These are phyloP conservation scores for Zymoseptoria pseudotritici DNA, from an alignment of 2,329 filamentous ascomycete genomes.

Conservation along the genomic window DNA sequence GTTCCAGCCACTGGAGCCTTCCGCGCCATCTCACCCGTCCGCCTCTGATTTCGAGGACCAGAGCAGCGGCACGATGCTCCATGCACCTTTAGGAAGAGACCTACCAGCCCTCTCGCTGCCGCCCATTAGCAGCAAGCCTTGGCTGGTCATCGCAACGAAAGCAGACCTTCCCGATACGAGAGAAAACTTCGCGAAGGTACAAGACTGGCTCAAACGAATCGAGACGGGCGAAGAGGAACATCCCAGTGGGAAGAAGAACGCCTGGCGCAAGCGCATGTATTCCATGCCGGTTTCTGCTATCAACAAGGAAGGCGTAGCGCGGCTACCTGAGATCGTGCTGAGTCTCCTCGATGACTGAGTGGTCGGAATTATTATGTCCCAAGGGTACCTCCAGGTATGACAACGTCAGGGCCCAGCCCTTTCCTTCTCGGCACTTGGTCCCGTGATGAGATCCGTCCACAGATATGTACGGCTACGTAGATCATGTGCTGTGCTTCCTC, in stretches of 20 bases:
- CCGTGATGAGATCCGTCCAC: not conserved
- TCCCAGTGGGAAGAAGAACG: slow-evolving; percentile 62
- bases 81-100: slow-evolving; percentile 16
- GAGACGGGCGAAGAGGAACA: slow-evolving; percentile 57
- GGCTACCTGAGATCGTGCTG: slow-evolving; percentile 65
- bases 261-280: slow-evolving; percentile 48
- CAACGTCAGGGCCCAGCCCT: not conserved
- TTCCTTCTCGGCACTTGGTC: not conserved
- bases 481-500: not conserved
- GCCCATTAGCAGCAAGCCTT: slow-evolving; percentile 88
- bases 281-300: slow-evolving; percentile 88
- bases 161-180: slow-evolving; percentile 74
- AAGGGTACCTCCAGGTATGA: not conserved
- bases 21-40: slow-evolving; percentile 26
- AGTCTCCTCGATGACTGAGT: slow-evolving; percentile 50
- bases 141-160: slow-evolving; percentile 94
- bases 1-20: slow-evolving; percentile 38
- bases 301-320: slow-evolving; percentile 71
- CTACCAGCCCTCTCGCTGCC: slow-evolving; percentile 48
- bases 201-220: slow-evolving; percentile 62
- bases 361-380: not conserved
- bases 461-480: not conserved
- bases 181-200: slow-evolving; percentile 64
- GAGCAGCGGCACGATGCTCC: slow-evolving; percentile 13
- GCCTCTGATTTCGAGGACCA: not conserved